A percentile compares a stretch with the other conserved stretches of the same genome.
Evolutionary conservation across 177 flowering plant species (phyloP).

Genomic region (Tripterygium wilfordii): DNA sequence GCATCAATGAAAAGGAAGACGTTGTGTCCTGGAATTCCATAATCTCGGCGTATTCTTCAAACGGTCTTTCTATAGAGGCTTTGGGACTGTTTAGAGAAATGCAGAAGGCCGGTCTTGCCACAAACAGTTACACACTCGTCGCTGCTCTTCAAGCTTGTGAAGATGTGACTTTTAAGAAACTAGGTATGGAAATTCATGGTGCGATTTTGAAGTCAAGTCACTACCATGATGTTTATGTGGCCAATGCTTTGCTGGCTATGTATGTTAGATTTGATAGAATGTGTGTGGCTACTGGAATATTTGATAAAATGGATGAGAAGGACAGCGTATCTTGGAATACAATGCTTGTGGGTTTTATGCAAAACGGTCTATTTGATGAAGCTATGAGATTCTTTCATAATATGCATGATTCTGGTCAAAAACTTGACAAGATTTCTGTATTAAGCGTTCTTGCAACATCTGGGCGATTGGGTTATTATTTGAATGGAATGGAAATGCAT

Average conservation of each 20-base stretch:
- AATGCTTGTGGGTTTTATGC: conserved; percentile 57
- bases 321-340: conserved; percentile 75
- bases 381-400: conserved; percentile 39
- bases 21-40: conserved; percentile 70
- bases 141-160: conserved; percentile 66
- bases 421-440: conserved; percentile 49
- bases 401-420: conserved; percentile 28
- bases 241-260: conserved; percentile 67
- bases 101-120: conserved; percentile 29
- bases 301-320: conserved; percentile 30
- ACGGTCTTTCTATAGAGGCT: conserved; percentile 43
- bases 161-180: conserved; percentile 17
- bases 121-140: conserved; percentile 53
- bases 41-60: conserved; percentile 42
- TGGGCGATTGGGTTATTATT: conserved; percentile 43
- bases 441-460: conserved; percentile 41
- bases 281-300: conserved; percentile 36
- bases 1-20: conserved; percentile 31
- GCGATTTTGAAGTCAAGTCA: conserved; percentile 35
- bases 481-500: conserved; percentile 61
- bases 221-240: conserved; percentile 38
- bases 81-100: conserved; percentile 42
- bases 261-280: conserved; percentile 48
- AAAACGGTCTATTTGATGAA: conserved; percentile 45
- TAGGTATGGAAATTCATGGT: conserved; percentile 65